Base-by-base conservation (phyloP, 441 rosid genomes). In the Rhodomyrtus psidioides region DNA sequence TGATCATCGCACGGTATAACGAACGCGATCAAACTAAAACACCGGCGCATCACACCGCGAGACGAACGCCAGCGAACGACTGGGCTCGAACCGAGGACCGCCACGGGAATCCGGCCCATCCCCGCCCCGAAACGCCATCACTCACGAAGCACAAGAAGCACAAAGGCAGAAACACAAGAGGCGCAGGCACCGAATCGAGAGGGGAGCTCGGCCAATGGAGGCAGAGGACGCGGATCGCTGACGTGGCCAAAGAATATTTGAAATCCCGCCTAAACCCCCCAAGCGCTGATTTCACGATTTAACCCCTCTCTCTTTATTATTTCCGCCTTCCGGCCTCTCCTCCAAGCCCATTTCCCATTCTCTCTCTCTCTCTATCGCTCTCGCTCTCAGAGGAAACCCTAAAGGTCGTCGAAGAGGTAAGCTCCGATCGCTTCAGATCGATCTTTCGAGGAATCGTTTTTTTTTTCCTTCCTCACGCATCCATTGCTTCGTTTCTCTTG, bases 241-340 rank as follows among this genome's bases (percentile, higher is more conserved):
- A 94, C 95, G 75, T 95, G 98, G 95, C 91, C 34, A 82, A 24
- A 60, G 53, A 60, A 24, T 15, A 57, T 87, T 88, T 28, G 88
- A 92, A 93, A 93, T 92, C 96, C 95, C 98, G 94, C 96, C 95
- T 90, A 94, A 95, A 95, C 94, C 87, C 81, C 12, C 62, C 58
- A n/a, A 55, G 24, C 86, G 86, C 74, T 28, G 56, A 82, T 91
- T 92, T 86, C 93, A 92, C 92, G 92, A 93, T 94, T 94, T 93
- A 55, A 70, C 49, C 81, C 60, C 84, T 62, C 84, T 86, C 81
- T 56, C 76, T 58, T 87, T 84, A 93, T 93, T 92, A 93, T 93
- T 94, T 94, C 93, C 91, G 86, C 88, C 90, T 81, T 85, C 84
- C 82, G n/a, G 75, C 60, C 21, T 79, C 39, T 34, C 39, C 12